Base-by-base conservation (phyloP, 2,329 filamentous ascomycete genomes). In the Nigrospora oryzae region DNA sequence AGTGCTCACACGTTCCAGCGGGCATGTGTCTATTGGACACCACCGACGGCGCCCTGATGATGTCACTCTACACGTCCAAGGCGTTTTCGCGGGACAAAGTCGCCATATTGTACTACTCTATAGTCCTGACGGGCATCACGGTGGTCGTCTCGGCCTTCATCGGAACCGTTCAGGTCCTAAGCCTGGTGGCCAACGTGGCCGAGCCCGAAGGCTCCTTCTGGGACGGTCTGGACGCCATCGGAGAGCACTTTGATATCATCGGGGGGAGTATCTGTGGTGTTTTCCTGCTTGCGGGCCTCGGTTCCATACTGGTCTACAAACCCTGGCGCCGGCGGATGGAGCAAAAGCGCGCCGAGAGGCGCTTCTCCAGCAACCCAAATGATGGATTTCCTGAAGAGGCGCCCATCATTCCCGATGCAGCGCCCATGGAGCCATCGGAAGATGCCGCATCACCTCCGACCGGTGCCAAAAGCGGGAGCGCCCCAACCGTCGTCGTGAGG, bases 21-120 rank as follows among this genome's bases (percentile, higher is more conserved):
- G 93, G 89, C 47, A 97, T 98, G 93, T 96, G 90, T 62, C 74
- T 97, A 17, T 71, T 97, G 6, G 93, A 97, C 64, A 96, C 90
- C 0, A 85, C 83, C 0, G 93, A 97, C 56, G 91, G 91, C 19
- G 91, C 91, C 1, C 73, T 96, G 16, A 97, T 97, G 90, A 90
- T 95, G 79, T 83, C 85, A 1, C 72, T 97, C 1, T 97, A 98
- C 65, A 89, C 90, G 0, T 86, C 84, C 35, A 87, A 79, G 49
- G 72, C 84, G 30, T 83, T 94, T 39, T 82, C 87, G 0, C 74
- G 85, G 46, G 90, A 97, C 57, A 77, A 77, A 1, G 80, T 97
- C n/a, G 89, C 90, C 0, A 90, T 96, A 39, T 68, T 95, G 1
- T 97, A 97, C 67, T 97, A 96, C 66, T 94, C 89, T 12, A 86